Evolutionary conservation across 495 filamentous ascomycete species (phyloP).

Genomic region (Tirmania nivea): DNA sequence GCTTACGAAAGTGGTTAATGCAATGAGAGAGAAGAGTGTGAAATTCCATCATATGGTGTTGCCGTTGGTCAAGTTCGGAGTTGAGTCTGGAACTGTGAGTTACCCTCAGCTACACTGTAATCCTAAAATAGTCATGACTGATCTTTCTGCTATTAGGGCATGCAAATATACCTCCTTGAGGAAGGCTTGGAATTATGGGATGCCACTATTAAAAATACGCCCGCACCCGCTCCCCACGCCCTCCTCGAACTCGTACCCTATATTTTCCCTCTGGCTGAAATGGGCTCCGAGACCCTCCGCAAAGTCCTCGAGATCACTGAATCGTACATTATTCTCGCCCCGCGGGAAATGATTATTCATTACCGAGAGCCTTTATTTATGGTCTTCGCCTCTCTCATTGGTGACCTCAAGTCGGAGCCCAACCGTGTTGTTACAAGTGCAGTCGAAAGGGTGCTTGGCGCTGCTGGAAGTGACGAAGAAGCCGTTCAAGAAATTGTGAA

Average conservation of each 20-base stretch:
- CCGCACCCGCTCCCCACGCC: conserved; percentile 38
- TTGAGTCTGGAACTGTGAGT: conserved; percentile 50
- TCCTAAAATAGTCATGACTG: background rate
- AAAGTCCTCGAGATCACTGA: conserved; percentile 52
- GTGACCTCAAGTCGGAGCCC: conserved; percentile 38
- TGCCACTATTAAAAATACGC: conserved; percentile 49
- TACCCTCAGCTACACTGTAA: background rate
- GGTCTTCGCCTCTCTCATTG: conserved; percentile 34
- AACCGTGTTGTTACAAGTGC: conserved; percentile 41
- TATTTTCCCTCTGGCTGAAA: conserved; percentile 48
- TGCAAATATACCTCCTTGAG: conserved; percentile 66
- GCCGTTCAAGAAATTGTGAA: conserved; percentile 42
- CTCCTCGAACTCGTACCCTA: conserved; percentile 45
- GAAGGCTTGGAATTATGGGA: conserved; percentile 81
- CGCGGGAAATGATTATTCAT: conserved; percentile 41
- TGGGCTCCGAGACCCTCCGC: conserved; percentile 46
- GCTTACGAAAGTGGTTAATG: conserved; percentile 50
- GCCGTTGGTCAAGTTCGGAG: conserved; percentile 54
- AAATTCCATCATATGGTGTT: conserved; percentile 52
- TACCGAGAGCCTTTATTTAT: conserved; percentile 11
- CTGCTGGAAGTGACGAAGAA: conserved; percentile 45
- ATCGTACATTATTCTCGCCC: conserved; percentile 60
- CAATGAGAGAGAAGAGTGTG: conserved; percentile 52
- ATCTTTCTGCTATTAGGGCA: conserved; percentile 25
- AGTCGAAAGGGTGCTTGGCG: conserved; percentile 48